Percentiles rank a stretch among this genome's conserved stretches.
Conservation (phyloP, 257 asterid species). For the Ligustrum vulgare region DNA sequence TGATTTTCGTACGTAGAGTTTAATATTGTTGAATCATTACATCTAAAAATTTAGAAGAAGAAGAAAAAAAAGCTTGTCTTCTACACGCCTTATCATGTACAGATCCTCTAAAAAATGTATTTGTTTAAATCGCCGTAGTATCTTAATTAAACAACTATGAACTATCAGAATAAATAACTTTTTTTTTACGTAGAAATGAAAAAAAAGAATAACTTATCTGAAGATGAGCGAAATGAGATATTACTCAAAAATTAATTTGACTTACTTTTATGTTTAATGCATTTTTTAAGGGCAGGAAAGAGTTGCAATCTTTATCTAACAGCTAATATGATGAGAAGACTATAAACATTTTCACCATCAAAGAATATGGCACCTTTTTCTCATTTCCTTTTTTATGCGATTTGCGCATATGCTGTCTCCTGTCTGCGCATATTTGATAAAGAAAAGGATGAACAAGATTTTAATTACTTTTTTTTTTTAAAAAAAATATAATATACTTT, state of each 20-base stretch:
- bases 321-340: conserved; percentile 24
- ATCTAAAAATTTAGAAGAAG: neutral
- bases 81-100: neutral
- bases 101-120: neutral
- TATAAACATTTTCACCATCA: conserved; percentile 20
- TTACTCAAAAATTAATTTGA: neutral
- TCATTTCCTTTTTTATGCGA: conserved; percentile 5
- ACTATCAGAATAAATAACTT: too few relatives aligned
- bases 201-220: too few relatives aligned
- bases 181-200: too few relatives aligned
- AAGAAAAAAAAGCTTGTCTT: neutral
- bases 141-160: too few relatives aligned
- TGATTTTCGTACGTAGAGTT: neutral
- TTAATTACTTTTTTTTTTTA: too few relatives aligned
- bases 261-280: conserved; percentile 19
- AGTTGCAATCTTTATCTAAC: conserved; percentile 46
- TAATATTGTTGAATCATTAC: neutral
- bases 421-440: neutral
- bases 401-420: neutral
- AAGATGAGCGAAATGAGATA: neutral
- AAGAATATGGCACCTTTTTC: conserved; percentile 19
- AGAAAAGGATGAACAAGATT: neutral
- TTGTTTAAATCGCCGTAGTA: too few relatives aligned
- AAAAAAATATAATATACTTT: too few relatives aligned
- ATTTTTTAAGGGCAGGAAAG: conserved; percentile 30